Percentiles rank a stretch among this genome's conserved stretches.
Evolutionary conservation across 306 rosid genomes (phyloP).

Genomic region (Clitoria ternatea): DNA sequence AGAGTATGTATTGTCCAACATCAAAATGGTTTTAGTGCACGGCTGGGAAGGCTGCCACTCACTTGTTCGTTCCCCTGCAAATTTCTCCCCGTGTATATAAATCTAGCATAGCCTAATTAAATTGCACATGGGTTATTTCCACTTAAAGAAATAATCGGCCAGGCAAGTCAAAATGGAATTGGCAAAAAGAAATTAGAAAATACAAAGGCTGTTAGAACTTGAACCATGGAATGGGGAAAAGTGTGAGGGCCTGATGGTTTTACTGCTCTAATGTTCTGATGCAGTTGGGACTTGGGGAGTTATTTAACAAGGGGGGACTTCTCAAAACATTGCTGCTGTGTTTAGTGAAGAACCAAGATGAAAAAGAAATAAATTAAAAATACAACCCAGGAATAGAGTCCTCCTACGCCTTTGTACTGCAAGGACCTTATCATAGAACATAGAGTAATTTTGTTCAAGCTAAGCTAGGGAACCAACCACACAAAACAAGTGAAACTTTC

Average conservation of each 20-base stretch:
- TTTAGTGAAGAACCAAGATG: background rate
- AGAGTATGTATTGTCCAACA: background rate
- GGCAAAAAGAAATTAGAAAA: background rate
- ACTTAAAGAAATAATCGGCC: background rate
- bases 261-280: background rate
- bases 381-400: background rate
- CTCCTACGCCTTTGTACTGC: background rate
- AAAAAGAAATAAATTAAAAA: background rate
- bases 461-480: constrained; percentile 1
- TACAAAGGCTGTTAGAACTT: background rate
- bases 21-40: background rate
- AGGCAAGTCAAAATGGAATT: background rate
- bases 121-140: background rate
- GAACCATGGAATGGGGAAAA: background rate
- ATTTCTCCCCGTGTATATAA: background rate
- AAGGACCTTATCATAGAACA: background rate
- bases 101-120: background rate
- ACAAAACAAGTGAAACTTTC: background rate
- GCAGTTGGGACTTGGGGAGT: background rate
- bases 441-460: constrained; percentile 3
- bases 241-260: background rate
- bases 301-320: background rate
- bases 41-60: background rate
- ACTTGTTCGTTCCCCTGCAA: background rate
- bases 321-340: background rate